Percentiles rank a stretch among this genome's conserved stretches.
Evolutionary conservation across 176 grass and related monocot genomes (phyloP).

Genomic region (Lolium multiflorum): DNA sequence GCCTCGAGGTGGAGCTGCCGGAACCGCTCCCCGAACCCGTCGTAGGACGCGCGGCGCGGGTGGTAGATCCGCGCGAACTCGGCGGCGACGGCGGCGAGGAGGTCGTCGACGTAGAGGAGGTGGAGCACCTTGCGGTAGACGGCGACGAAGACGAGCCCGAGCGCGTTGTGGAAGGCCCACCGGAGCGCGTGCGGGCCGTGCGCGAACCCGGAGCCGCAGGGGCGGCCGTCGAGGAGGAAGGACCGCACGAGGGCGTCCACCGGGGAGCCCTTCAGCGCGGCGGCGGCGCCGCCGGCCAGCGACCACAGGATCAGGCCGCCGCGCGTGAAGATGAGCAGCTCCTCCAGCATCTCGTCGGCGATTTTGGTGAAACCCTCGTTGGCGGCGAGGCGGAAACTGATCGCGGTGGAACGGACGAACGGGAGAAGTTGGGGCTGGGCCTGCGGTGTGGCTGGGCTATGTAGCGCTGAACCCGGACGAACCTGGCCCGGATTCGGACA

Average conservation of each 20-base stretch:
- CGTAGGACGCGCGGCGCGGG: slow-evolving; percentile 50
- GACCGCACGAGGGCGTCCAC: slow-evolving; percentile 48
- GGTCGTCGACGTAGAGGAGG: slow-evolving; percentile 23
- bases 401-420: not conserved
- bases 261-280: slow-evolving; percentile 52
- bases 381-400: not conserved
- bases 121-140: slow-evolving; percentile 7
- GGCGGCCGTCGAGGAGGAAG: slow-evolving; percentile 58
- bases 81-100: not conserved
- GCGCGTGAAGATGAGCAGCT: slow-evolving; percentile 73
- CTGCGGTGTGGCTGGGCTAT: not conserved
- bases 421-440: not conserved
- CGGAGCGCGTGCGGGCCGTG: slow-evolving; percentile 50
- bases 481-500: slow-evolving; percentile 7
- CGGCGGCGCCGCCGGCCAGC: slow-evolving; percentile 31
- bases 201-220: slow-evolving; percentile 4
- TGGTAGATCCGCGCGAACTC: slow-evolving; percentile 49
- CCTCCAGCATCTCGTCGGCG: slow-evolving; percentile 56
- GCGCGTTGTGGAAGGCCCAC: slow-evolving; percentile 75
- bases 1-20: slow-evolving; percentile 72
- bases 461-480: not conserved
- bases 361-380: not conserved
- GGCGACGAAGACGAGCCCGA: slow-evolving; percentile 40
- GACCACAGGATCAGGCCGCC: slow-evolving; percentile 72
- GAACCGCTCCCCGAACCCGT: slow-evolving; percentile 59